Conservation (phyloP, 1,284 basidiomycete genomes). For the Earliella scabrosa region DNA sequence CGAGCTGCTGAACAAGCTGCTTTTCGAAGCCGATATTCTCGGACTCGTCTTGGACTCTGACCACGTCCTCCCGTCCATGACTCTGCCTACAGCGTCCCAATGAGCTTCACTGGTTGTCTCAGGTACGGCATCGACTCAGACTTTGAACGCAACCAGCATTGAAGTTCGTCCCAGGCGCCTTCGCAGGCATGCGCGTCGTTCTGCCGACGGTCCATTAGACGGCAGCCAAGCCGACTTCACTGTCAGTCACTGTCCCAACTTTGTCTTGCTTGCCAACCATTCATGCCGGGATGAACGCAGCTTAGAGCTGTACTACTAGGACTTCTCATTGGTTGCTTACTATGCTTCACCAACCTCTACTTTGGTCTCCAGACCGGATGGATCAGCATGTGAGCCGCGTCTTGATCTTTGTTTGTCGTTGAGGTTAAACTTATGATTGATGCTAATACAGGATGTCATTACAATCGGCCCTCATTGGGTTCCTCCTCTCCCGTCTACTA, state of each 20-base stretch:
- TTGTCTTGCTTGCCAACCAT: background rate
- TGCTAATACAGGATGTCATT: conserved; percentile 97
- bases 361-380: conserved; percentile 81
- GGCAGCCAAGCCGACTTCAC: conserved; percentile 21
- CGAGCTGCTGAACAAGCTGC: conserved; percentile 12
- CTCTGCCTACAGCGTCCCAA: background rate
- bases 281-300: conserved; percentile 22
- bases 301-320: conserved; percentile 59
- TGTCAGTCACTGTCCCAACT: conserved; percentile 8
- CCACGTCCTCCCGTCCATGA: conserved; percentile 2
- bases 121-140: conserved; percentile 2
- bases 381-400: conserved; percentile 64
- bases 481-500: conserved; percentile 79
- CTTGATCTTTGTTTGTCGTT: too few species aligned
- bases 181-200: conserved; percentile 11
- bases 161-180: conserved; percentile 8
- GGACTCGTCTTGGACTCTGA: background rate
- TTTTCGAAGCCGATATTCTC: background rate
- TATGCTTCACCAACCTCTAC: conserved; percentile 80
- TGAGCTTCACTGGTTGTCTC: conserved; percentile 14
- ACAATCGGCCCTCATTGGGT: conserved; percentile 91
- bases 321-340: conserved; percentile 69
- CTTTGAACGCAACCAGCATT: too few species aligned
- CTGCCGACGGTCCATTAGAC: conserved; percentile 10
- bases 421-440: too few species aligned